Conservation (phyloP, 306 rosid species). For the Abrus pulchellus region DNA sequence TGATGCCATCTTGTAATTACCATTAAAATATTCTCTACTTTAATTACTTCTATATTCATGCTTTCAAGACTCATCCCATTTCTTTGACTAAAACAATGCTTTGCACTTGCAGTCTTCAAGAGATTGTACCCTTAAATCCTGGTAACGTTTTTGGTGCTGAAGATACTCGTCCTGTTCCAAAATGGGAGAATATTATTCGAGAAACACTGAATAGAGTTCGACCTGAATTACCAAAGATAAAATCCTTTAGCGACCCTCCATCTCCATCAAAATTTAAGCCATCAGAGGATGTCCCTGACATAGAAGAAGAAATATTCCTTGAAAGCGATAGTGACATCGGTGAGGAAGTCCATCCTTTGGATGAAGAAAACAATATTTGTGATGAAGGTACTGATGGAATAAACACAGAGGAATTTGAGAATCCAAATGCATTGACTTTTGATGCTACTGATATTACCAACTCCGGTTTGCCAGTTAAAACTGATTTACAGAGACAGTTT, state of each 20-base stretch:
- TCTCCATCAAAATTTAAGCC: constrained; percentile 95
- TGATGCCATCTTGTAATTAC: constrained; percentile 4
- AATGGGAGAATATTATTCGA: constrained; percentile 91
- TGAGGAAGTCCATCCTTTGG: constrained; percentile 86
- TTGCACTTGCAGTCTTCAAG: constrained; percentile 82
- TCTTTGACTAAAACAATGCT: constrained; percentile 43
- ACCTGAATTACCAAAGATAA: constrained; percentile 63
- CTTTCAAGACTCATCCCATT: constrained; percentile 28
- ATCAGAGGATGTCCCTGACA: constrained; percentile 68
- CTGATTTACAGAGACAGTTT: constrained; percentile 57
- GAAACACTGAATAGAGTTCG: constrained; percentile 78
- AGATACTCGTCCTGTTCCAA: constrained; percentile 83
- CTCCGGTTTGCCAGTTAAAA: constrained; percentile 45
- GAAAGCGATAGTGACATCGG: constrained; percentile 91
- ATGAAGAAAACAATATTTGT: constrained; percentile 59
- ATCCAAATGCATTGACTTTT: constrained; percentile 49
- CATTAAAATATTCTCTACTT: constrained; percentile 9
- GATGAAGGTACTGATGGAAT: constrained; percentile 48
- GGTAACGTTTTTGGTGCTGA: constrained; percentile 95
- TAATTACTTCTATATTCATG: constrained; percentile 38
- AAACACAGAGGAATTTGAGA: constrained; percentile 42
- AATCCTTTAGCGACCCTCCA: constrained; percentile 95
- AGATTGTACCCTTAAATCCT: constrained; percentile 95
- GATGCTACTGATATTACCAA: constrained; percentile 53
- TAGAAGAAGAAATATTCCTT: constrained; percentile 83